Base-by-base conservation (phyloP, 2,329 filamentous ascomycete species). In the Pestalotiopsis fici region DNA sequence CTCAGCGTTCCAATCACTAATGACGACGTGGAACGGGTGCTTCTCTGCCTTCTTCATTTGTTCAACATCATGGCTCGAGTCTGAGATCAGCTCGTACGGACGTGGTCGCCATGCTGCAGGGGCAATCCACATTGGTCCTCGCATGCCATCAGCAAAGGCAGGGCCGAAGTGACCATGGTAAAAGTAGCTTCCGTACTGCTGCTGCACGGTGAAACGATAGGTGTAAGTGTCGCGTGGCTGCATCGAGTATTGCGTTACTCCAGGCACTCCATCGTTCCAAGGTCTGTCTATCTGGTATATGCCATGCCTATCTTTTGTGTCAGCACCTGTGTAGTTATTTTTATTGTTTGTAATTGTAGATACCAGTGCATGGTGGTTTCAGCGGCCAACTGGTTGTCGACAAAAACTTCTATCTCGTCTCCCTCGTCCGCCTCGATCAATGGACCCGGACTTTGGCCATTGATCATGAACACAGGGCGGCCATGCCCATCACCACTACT, bases 331-430 rank as follows among this genome's bases (percentile, higher is more conserved):
- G n/a, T 15, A 28, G 25, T 11, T 27, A 50, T 37, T 15, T 55
- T 13, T 18, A 7, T 28, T 23, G n/a, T 13, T 25, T 12, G 3
- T 54, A 18, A n/a, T 12, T n/a, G 27, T 28, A 57, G 55, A 37
- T 63, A 69, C 69, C 69, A 71, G 28, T 71, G 69, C 59, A 71
- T 69, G 6, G 68, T 69, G 4, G 69, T 71, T 56, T 71, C 69
- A 11, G 66, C 65, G 7, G 65, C 31, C 23, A 71, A 31, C 13
- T 71, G 69, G 13, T 69, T 71, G 9, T 69, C 66, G 11, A 71
- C 27, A 18, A 71, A 64, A 1, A 66, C 68, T 59, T 71, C 69
- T 13, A 71, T 55, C 37, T 68, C 67, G 27, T 71, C 69, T 4
- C 67, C 69, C 35, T 71, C 69, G 23, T 69, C 64, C 7, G 66